A percentile compares a stretch with the other conserved stretches of the same genome.
Evolutionary conservation across 192 early-diverging fungal genomes (phyloP).

Genomic region (Lobosporangium transversale): DNA sequence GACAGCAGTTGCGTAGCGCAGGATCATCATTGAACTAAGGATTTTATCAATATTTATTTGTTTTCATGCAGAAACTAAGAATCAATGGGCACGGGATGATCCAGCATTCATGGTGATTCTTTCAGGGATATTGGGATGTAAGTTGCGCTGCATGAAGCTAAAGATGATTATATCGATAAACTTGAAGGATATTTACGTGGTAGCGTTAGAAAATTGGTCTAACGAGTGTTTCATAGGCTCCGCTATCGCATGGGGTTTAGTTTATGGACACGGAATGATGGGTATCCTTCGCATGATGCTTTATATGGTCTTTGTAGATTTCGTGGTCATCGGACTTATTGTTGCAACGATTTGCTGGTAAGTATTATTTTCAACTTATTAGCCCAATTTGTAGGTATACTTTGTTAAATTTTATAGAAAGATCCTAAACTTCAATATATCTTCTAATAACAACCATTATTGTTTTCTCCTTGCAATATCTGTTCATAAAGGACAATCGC

Average conservation of each 20-base stretch:
- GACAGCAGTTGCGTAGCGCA: no score
- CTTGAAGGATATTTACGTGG: background rate
- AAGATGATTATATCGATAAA: background rate
- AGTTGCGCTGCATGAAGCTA: constrained; percentile 16
- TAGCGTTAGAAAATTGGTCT: no score
- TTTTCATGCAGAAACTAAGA: constrained; percentile 85
- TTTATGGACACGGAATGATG: constrained; percentile 70
- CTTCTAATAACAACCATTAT: no score
- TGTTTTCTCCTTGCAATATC: no score
- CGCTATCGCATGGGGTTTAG: constrained; percentile 85
- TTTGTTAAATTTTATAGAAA: no score
- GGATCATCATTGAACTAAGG: no score
- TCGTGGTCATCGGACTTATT: constrained; percentile 73
- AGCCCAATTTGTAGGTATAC: no score
- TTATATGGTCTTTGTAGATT: constrained; percentile 87
- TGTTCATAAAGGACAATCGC: constrained; percentile 57
- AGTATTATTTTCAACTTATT: no score
- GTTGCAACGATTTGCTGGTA: constrained; percentile 83
- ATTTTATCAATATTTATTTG: background rate
- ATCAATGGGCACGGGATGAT: constrained; percentile 98
- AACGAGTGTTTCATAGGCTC: constrained; percentile 70
- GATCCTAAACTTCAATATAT: no score
- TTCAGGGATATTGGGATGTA: constrained; percentile 70
- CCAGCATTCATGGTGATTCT: constrained; percentile 91
- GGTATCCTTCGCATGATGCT: constrained; percentile 79